Base-by-base conservation (phyloP, 352 stramenopile genomes). In the Saprolegnia parasitica region DNA sequence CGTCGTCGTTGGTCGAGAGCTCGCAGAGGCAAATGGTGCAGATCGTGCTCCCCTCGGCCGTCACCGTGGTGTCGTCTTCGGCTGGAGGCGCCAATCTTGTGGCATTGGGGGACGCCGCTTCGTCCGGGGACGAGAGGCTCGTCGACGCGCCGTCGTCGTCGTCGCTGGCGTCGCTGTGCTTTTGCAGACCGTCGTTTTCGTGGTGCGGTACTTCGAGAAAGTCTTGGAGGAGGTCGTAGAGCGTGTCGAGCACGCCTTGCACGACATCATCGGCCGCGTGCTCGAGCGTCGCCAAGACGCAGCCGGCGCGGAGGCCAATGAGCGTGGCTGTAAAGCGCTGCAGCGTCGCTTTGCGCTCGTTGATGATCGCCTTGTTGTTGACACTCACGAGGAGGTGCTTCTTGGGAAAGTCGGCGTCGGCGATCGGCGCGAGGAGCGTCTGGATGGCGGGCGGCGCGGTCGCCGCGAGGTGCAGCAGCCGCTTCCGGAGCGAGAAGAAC, bases 161-260 rank as follows among this genome's bases (percentile, higher is more conserved):
- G 11, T 16, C 52, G 35, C 24, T 29, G 24, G n/a, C 47, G 2
- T 29, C 47, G 24, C 5, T 5, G 24, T 35, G 29, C 29, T 35
- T 35, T 2, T 35, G 29, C 2, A 35, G 29, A 74, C 91, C 84
- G 49, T 86, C 80, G 18, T 88, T 70, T 54, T 47, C 82, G 75
- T 86, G 90, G 81, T 91, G 81, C 11, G 86, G 86, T 56, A 94
- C 90, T 66, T 90, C 79, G 45, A 94, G 63, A 29, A 92, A 92
- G 56, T 91, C 80, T 56, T 92, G 90, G 29, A 89, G 76, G 24
- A 91, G 81, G 61, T 87, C 76, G 74, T 93, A 91, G 21, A 95
- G 11, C 24, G 13, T 24, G n/a, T 60, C 52, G 9, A 60, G 35
- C 11, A 60, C 16, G 11, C 11, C 3, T 24, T 60, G 52, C 13